Base-by-base conservation (phyloP, 306 rosid species). In the Rosa persica region DNA sequence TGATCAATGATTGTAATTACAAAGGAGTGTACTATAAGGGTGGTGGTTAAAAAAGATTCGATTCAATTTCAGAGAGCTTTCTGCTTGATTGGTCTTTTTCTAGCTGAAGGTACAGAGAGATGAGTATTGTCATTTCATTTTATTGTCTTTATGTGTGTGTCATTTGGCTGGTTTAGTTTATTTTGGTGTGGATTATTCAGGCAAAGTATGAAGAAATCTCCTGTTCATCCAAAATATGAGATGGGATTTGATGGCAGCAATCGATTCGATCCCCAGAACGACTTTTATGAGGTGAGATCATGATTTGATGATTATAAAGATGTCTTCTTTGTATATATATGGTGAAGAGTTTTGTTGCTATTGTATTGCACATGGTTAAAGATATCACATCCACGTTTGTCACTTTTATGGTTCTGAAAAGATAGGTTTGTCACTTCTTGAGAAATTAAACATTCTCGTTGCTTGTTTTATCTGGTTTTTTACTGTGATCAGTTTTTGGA, bases 401-500 rank as follows among this genome's bases (percentile, higher is more conserved):
- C 70, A 75, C 52, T 27, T 13, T 43, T 58, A 5, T 25, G 12
- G 10, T 34, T 48, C n/a, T 25, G 77, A 40, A 22, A 39, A 22
- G 54, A 68, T 10, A 68, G 8, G 39, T 8, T 8, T 57, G n/a
- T 42, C 64, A 39, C 34, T 55, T 44, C 6, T 38, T 57, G 67
- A 12, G 12, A 74, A 54, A 30, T 15, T 30, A 2, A 30, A 30
- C 60, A 49, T 55, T 73, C 51, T 57, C 8, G 43, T 5, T 9
- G 19, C n/a, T 61, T 8, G 25, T 61, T 12, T 67, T 25, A 23
- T 46, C 67, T 16, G 12, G 74, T 51, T 43, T 76, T 73, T 52
- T 58, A 4, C 60, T 81, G 74, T 70, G 25, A 23, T 68, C 77
- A 95, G 99, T 91, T 95, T 83, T 75, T 95, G 86, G 90, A 88